phyloP scores from a whole-genome alignment of 345 rosid species.

The Iberis pinnata region DNA sequence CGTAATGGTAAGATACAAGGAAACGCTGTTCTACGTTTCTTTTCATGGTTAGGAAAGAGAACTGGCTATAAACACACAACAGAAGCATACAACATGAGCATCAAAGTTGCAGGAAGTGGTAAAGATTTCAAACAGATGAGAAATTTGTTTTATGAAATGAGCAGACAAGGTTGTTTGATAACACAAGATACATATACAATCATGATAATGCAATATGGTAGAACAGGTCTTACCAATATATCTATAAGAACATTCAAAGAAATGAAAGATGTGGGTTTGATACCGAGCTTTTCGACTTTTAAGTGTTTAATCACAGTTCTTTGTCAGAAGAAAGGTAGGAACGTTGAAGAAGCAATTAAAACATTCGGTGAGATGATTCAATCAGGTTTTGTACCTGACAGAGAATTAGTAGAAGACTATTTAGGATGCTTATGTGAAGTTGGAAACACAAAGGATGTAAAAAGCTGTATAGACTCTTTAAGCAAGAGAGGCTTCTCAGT shows the following conservation, averaged over 20 bases:
- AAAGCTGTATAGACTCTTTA: slow-evolving; percentile 41
- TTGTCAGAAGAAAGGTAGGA: slow-evolving; percentile 64
- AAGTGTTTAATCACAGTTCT: slow-evolving; percentile 63
- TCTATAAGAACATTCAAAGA: slow-evolving; percentile 56
- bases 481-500: slow-evolving; percentile 48
- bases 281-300: slow-evolving; percentile 51
- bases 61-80: slow-evolving; percentile 52
- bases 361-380: slow-evolving; percentile 61
- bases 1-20: slow-evolving; percentile 40
- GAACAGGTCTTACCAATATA: slow-evolving; percentile 68
- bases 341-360: slow-evolving; percentile 51
- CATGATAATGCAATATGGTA: slow-evolving; percentile 83
- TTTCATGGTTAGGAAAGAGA: slow-evolving; percentile 66
- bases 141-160: slow-evolving; percentile 67
- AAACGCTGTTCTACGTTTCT: slow-evolving; percentile 52
- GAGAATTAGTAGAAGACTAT: slow-evolving; percentile 51
- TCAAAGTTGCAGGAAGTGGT: slow-evolving; percentile 70
- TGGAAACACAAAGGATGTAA: slow-evolving; percentile 43
- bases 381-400: slow-evolving; percentile 48
- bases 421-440: slow-evolving; percentile 62
- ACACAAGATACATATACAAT: slow-evolving; percentile 77
- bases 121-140: slow-evolving; percentile 85
- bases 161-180: slow-evolving; percentile 48
- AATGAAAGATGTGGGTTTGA: slow-evolving; percentile 51
- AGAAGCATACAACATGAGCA: slow-evolving; percentile 81